A percentile compares a stretch with the other conserved stretches of the same genome.
phyloP scores from a whole-genome alignment of 306 rosid species.

The Castanea mollissima region DNA sequence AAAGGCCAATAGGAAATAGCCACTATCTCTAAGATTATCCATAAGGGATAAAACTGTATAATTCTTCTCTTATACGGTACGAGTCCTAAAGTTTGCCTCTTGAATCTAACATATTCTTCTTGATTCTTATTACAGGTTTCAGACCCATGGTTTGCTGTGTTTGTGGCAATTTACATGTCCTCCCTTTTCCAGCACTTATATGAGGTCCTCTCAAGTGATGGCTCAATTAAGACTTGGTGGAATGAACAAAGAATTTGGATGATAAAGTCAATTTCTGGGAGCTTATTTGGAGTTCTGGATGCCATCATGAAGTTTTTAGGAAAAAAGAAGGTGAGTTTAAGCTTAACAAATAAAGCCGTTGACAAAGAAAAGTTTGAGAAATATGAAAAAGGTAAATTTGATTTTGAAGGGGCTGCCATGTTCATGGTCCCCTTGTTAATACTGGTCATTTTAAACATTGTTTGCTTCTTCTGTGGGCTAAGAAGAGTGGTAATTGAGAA shows the following conservation, averaged over 20 bases:
- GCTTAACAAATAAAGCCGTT: conserved; percentile 39
- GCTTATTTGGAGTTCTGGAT: conserved; percentile 28
- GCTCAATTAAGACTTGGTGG: conserved; percentile 43
- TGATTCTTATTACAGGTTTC: conserved; percentile 13
- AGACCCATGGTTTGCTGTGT: conserved; percentile 49
- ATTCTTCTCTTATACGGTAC: no score
- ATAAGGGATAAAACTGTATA: no score
- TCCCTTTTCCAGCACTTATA: conserved; percentile 38
- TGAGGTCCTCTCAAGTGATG: conserved; percentile 43
- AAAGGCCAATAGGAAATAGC: no score
- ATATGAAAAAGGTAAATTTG: conserved; percentile 46
- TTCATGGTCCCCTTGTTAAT: conserved; percentile 45
- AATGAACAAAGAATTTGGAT: conserved; percentile 51
- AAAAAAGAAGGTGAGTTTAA: conserved; percentile 21
- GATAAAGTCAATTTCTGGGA: conserved; percentile 26
- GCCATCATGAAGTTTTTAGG: conserved; percentile 34
- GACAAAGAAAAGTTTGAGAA: conserved; percentile 45
- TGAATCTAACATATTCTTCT: not conserved
- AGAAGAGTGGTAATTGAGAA: conserved; percentile 2
- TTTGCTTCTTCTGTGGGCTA: conserved; percentile 19
- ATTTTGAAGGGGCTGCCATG: conserved; percentile 50
- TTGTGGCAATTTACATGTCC: conserved; percentile 27
- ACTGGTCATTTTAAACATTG: conserved; percentile 27
- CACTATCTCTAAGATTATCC: no score
- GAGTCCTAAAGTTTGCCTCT: no score